Conservation (phyloP, 495 filamentous ascomycete genomes). For the Usnea hakonensis region DNA sequence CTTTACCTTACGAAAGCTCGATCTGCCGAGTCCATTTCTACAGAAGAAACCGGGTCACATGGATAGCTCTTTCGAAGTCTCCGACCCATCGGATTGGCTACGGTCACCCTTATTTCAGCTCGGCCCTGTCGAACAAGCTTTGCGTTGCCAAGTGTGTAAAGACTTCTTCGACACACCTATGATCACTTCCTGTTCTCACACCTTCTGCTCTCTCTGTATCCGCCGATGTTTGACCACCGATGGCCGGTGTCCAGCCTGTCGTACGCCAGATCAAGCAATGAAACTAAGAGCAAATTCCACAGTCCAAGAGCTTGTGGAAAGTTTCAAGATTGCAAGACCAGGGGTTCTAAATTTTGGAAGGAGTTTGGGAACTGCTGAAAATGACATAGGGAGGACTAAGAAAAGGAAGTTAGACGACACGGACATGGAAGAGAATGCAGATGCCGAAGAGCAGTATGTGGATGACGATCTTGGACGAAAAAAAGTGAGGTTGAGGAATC, state of each 20-base stretch:
- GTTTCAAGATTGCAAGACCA: conserved; percentile 59
- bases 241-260: conserved; percentile 79
- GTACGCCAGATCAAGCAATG: conserved; percentile 66
- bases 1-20: neutral
- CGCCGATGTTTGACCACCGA: conserved; percentile 72
- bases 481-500: conserved; percentile 35
- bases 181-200: conserved; percentile 89
- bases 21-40: neutral
- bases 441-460: conserved; percentile 15
- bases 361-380: conserved; percentile 27
- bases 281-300: conserved; percentile 78
- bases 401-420: conserved; percentile 50
- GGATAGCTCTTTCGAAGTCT: conserved; percentile 52
- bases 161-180: conserved; percentile 92
- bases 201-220: conserved; percentile 95
- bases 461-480: conserved; percentile 26
- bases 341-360: conserved; percentile 54
- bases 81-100: conserved; percentile 92
- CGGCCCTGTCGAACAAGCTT: conserved; percentile 67
- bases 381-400: conserved; percentile 16
- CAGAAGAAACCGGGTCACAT: conserved; percentile 23
- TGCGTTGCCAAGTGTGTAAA: conserved; percentile 96
- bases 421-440: conserved; percentile 35
- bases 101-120: conserved; percentile 66
- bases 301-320: conserved; percentile 74